Percentiles rank a stretch among this genome's conserved stretches.
These are phyloP conservation scores for Glycine soja DNA, from an alignment of 306 rosid genomes.

Conservation along the genomic window DNA sequence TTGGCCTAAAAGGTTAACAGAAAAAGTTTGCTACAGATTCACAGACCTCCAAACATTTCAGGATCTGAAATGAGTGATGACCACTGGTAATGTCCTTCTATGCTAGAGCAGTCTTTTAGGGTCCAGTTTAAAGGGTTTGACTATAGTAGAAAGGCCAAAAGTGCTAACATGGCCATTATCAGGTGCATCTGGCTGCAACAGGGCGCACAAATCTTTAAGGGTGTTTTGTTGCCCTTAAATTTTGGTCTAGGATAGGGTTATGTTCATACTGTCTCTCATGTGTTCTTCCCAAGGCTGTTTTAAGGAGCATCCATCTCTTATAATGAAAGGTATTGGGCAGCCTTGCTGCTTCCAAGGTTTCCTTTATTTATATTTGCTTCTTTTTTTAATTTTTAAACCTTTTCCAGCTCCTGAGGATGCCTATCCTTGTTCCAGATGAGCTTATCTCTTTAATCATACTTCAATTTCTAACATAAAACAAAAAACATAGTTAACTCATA, in stretches of 20 bases:
- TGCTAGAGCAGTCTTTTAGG: not conserved
- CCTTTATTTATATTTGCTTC: constrained; percentile 10
- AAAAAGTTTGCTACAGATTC: constrained; percentile 4
- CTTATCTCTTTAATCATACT: not conserved
- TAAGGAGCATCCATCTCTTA: constrained; percentile 12
- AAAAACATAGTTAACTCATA: not conserved
- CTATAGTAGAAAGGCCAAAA: not conserved
- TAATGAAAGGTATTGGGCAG: constrained; percentile 22
- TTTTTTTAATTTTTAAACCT: not conserved
- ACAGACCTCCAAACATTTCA: constrained; percentile 21
- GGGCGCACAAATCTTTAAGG: constrained; percentile 10
- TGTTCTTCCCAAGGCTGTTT: constrained; percentile 24
- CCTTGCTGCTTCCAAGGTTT: constrained; percentile 2
- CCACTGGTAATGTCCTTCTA: constrained; percentile 19
- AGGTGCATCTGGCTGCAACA: not conserved
- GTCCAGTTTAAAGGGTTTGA: constrained; percentile 3
- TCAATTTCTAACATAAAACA: not conserved
- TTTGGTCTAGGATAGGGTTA: not conserved
- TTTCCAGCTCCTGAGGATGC: not conserved
- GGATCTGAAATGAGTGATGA: not conserved
- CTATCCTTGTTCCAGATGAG: not conserved
- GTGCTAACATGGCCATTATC: constrained; percentile 5
- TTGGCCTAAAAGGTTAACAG: not conserved
- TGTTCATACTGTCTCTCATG: not conserved
- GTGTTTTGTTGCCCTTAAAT: constrained; percentile 8